Evolutionary conservation across 441 rosid genomes (phyloP).

Genomic region (Macaranga tanarius): DNA sequence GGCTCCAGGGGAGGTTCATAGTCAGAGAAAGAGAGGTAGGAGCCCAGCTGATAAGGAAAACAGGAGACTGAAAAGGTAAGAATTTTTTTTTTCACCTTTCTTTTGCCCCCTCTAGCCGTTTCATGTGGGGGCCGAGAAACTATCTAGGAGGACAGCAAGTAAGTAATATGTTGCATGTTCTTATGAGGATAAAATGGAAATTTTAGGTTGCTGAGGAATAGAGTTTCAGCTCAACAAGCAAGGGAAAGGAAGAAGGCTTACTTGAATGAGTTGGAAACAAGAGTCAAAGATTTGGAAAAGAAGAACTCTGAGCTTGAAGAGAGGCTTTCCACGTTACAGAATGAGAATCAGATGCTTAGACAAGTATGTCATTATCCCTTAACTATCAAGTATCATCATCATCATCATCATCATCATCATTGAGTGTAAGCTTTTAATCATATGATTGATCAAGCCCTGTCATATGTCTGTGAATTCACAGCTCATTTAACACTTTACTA

Average conservation of each 20-base stretch:
- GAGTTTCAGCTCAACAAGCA: slow-evolving; percentile 97
- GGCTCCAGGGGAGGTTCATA: slow-evolving; percentile 47
- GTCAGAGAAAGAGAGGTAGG: slow-evolving; percentile 74
- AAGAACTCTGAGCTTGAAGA: slow-evolving; percentile 89
- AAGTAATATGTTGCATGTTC: not conserved
- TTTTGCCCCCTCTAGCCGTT: not conserved
- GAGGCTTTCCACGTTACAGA: slow-evolving; percentile 74
- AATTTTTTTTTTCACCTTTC: too few relatives aligned
- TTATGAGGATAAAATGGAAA: not conserved
- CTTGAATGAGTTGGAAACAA: slow-evolving; percentile 66
- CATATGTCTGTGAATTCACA: not conserved
- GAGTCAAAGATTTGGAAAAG: slow-evolving; percentile 75
- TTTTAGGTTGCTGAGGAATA: slow-evolving; percentile 81
- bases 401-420: not conserved
- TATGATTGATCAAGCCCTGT: not conserved
- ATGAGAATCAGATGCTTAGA: slow-evolving; percentile 93
- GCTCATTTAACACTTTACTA: not conserved
- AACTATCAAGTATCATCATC: not conserved
- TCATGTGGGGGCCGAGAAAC: not conserved
- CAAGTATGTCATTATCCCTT: slow-evolving; percentile 40
- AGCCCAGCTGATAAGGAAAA: slow-evolving; percentile 90
- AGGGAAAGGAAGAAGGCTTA: slow-evolving; percentile 95
- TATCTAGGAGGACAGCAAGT: not conserved
- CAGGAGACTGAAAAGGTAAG: slow-evolving; percentile 82
- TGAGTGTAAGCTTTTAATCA: not conserved